Base-by-base conservation (phyloP, 169 alveolate genomes). In the Eimeria praecox region DNA sequence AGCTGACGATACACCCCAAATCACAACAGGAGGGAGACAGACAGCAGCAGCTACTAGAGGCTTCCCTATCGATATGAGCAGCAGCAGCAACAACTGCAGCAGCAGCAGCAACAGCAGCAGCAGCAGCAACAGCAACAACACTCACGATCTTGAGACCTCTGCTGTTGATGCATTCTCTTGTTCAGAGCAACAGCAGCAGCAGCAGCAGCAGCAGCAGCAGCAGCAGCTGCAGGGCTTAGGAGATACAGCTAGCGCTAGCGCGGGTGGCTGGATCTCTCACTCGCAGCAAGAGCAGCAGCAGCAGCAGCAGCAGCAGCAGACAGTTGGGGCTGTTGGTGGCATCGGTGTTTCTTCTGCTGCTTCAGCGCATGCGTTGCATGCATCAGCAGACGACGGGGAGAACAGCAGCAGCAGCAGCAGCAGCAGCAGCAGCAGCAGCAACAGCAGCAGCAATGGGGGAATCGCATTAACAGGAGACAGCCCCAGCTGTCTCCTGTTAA, bases 91-190 rank as follows among this genome's bases (percentile, higher is more conserved):
- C 75, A 64, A n/a, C n/a, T n/a, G 38, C 38, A 64, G 35, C 1
- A 64, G 82, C 82, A 71, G 8, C 46, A 38, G 82, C 82, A 71
- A 27, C 82, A 71, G 24, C 46, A 30, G 82, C 82, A 71, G 82
- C 82, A 30, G 20, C 49, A 64, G 75, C 75, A 64, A 18, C 69
- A 80, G 66, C 89, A 80, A 27, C 89, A 27, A 20, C 46, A 33
- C 59, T 33, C 62, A 80, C 20, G 64, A 80, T 40, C 27, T 44
- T 22, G 27, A n/a, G 18, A 42, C 89, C 40, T 80, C 89, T 42
- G n/a, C 69, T n/a, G 38, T 66, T 35, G 89, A 80, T 12, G 89
- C 42, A 24, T 80, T 62, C 44, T 33, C 89, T 20, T 80, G 89
- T 33, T 35, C n/a, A 27, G 44, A 80, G 66, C 89, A 80, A 16